phyloP scores from a whole-genome alignment of 2,329 filamentous ascomycete genomes.

The Aspergillus uvarum region DNA sequence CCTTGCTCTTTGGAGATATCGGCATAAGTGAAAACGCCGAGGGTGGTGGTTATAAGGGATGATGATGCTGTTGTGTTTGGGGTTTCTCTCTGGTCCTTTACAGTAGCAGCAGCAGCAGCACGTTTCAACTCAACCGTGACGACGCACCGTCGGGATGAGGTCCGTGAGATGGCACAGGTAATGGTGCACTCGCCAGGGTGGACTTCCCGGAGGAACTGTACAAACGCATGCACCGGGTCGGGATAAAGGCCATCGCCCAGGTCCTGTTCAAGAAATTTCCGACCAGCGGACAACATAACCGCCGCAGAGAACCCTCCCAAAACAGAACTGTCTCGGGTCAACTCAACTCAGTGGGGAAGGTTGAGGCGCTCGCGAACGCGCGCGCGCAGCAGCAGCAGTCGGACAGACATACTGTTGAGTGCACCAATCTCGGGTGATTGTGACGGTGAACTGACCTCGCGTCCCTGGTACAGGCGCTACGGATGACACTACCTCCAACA shows the following conservation, averaged over 20 bases:
- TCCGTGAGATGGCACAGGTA: slow-evolving; percentile 16
- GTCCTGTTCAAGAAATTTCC: slow-evolving; percentile 15
- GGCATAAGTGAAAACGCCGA: slow-evolving; percentile 19
- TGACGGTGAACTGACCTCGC: slow-evolving; percentile 15
- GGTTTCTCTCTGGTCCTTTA: background rate
- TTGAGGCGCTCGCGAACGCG: background rate
- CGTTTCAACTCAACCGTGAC: slow-evolving; percentile 18
- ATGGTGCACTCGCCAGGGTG: slow-evolving; percentile 17
- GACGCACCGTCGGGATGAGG: slow-evolving; percentile 20
- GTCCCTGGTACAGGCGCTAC: slow-evolving; percentile 13
- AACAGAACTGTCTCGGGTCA: slow-evolving; percentile 21
- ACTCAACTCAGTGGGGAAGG: slow-evolving; percentile 1
- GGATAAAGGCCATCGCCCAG: slow-evolving; percentile 14
- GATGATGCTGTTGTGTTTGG: background rate
- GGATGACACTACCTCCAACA: slow-evolving; percentile 19
- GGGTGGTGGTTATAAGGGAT: background rate
- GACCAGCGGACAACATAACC: slow-evolving; percentile 20
- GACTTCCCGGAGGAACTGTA: slow-evolving; percentile 22
- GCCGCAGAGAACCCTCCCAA: slow-evolving; percentile 23
- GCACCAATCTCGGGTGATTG: slow-evolving; percentile 21
- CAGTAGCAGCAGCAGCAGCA: background rate
- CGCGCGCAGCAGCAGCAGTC: background rate
- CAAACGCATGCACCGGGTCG: slow-evolving; percentile 22
- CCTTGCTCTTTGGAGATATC: slow-evolving; percentile 20
- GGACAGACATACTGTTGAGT: slow-evolving; percentile 23